These are phyloP conservation scores for Colletotrichum horii DNA, from an alignment of 2,329 filamentous ascomycete species.

Conservation along the genomic window DNA sequence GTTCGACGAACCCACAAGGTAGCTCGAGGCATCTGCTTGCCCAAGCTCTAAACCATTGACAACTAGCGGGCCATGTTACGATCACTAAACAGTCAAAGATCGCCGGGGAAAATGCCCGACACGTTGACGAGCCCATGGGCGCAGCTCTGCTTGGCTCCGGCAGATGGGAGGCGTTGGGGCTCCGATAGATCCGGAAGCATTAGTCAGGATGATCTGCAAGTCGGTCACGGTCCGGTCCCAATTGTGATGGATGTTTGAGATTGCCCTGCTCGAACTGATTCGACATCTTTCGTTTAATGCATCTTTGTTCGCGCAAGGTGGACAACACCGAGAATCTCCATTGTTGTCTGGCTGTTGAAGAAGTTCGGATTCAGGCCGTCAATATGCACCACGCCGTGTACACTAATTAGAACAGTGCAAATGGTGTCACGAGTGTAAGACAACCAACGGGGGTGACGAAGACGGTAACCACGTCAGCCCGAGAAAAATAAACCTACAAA, in stretches of 20 bases:
- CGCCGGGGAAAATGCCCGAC: not conserved
- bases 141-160: not conserved
- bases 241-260: not conserved
- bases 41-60: not conserved
- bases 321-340: not conserved
- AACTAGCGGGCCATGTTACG: not conserved
- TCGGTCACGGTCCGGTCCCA: not conserved
- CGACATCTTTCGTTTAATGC: not conserved
- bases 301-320: not conserved
- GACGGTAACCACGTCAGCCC: too few species aligned
- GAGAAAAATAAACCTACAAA: too few species aligned
- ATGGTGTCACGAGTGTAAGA: too few species aligned
- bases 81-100: not conserved
- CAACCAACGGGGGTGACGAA: too few species aligned
- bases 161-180: not conserved
- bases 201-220: not conserved
- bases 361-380: too few species aligned
- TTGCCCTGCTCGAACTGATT: not conserved
- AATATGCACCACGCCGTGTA: too few species aligned
- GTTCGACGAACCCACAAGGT: not conserved
- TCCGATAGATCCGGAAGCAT: not conserved
- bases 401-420: too few species aligned
- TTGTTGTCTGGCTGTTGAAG: fast-evolving
- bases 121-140: not conserved
- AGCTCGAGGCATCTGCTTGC: not conserved